These are phyloP conservation scores for Penicillium sp. DNA, from an alignment of 2,329 filamentous ascomycete genomes.

Conservation along the genomic window DNA sequence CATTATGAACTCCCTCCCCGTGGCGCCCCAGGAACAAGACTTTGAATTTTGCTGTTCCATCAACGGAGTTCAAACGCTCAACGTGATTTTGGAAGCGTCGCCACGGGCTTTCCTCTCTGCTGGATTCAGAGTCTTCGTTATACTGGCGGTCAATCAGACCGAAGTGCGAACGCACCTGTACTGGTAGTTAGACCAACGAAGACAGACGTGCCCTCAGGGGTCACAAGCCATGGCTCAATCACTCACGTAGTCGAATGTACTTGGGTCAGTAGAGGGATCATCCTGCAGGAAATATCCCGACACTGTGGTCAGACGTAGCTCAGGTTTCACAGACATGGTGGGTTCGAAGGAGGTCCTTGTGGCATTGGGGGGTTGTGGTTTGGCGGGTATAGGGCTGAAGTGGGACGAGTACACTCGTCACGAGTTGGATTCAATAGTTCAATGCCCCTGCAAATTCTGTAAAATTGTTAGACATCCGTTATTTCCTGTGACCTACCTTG, in stretches of 20 bases:
- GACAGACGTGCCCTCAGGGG: background rate
- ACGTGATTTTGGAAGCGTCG: slow-evolving; percentile 55
- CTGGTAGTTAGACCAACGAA: slow-evolving; percentile 2
- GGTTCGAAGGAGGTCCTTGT: background rate
- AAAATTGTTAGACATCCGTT: no score
- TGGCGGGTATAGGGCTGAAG: slow-evolving; percentile 6
- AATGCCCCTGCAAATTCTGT: no score
- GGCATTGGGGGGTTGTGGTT: slow-evolving; percentile 6
- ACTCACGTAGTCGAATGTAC: slow-evolving; percentile 52
- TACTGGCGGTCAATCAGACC: slow-evolving; percentile 53
- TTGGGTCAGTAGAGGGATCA: slow-evolving; percentile 49
- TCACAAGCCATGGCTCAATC: background rate
- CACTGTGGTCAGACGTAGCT: slow-evolving; percentile 44
- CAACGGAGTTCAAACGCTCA: slow-evolving; percentile 45
- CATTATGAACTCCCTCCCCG: slow-evolving; percentile 64
- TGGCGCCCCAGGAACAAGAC: slow-evolving; percentile 63
- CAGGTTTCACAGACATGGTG: slow-evolving; percentile 5
- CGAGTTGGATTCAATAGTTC: background rate
- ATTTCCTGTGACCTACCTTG: no score
- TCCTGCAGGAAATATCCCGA: slow-evolving; percentile 55
- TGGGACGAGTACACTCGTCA: background rate
- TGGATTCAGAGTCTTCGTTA: slow-evolving; percentile 10
- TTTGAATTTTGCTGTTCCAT: slow-evolving; percentile 49
- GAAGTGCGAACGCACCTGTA: slow-evolving; percentile 47
- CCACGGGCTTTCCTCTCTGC: slow-evolving; percentile 54